Conservation (phyloP, 2,329 filamentous ascomycete species). For the Sclerotinia sclerotiorum region DNA sequence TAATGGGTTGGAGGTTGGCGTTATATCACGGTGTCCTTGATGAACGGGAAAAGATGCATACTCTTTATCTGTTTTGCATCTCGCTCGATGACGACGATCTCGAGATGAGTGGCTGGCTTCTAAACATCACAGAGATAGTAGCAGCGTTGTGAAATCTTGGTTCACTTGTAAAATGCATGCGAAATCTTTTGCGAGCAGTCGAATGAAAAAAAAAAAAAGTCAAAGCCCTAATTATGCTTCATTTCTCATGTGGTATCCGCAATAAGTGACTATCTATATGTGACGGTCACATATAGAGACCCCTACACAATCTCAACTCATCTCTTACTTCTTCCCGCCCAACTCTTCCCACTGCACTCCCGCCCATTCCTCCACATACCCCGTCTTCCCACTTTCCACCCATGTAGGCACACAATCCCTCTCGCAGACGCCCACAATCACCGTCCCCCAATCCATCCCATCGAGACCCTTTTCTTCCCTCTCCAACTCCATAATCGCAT, state of each 20-base stretch:
- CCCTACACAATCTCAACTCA: neutral
- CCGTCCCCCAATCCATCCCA: constrained; percentile 98
- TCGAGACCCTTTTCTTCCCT: constrained; percentile 67
- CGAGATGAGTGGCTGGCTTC: constrained; percentile 18
- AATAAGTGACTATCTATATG: constrained; percentile 8
- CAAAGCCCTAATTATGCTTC: constrained; percentile 13
- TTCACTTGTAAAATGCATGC: constrained; percentile 1
- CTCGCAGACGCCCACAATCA: constrained; percentile 82
- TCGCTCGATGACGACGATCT: constrained; percentile 13
- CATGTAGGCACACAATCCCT: constrained; percentile 69
- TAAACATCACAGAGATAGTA: constrained; percentile 15
- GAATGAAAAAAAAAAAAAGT: constrained; percentile 12
- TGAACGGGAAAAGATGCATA: constrained; percentile 18
- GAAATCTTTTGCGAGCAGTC: constrained; percentile 15
- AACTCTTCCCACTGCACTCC: constrained; percentile 97
- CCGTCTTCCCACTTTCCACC: constrained; percentile 56
- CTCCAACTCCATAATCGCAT: constrained; percentile 86
- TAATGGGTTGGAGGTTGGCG: constrained; percentile 21
- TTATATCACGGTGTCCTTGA: constrained; percentile 21
- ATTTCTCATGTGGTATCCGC: constrained; percentile 10
- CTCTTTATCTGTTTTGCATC: constrained; percentile 12
- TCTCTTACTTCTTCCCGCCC: constrained; percentile 27
- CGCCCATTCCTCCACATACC: constrained; percentile 93
- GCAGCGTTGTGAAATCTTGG: constrained; percentile 4
- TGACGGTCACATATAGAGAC: too few relatives aligned